Base-by-base conservation (phyloP, 2,329 filamentous ascomycete species). In the Hymenoscyphus fructigenus region DNA sequence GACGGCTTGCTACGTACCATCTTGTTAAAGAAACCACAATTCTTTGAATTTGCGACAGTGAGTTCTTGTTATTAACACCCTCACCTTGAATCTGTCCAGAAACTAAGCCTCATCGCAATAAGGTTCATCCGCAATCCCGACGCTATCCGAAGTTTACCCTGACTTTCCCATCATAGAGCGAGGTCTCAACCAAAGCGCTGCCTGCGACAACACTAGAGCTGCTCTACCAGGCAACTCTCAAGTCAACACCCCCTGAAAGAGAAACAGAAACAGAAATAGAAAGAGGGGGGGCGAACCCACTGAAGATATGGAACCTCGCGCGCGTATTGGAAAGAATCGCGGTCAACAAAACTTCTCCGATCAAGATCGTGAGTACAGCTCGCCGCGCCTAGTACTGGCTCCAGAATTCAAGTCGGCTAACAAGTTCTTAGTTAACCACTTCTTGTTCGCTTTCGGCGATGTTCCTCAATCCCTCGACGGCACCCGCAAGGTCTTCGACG, bases 401-500 rank as follows among this genome's bases (percentile, higher is more conserved):
- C 29, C 38, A 44, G 41, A 50, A n/a, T 32, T 55, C 50, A 32
- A 38, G 1, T 61, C 20, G 44, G 10, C 55, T 64, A 26, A 61
- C 41, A 67, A 63, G 9, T 60, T 64, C 34, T 26, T 76, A 91
- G 91, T 93, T 61, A 83, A 87, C 69, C 85, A 88, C 71, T 86
- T 94, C 66, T 88, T 95, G 75, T 91, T 88, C 77, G 91, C 90
- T 66, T 91, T 91, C 76, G 93, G 92, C 76, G 92, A 96, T 78
- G 86, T 90, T 64, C 83, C 85, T 65, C 84, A 90, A 63, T 91
- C 93, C 0, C 88, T 98, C 29, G 88, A 91, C 20, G 88, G 93
- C 75, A 97, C 93, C 10, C 85, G 97, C 66, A 88, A 91, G 67
- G 86, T 94, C 60, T 88, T 98, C 60, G 95, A 98, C 82, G 93